Evolutionary conservation across 108 stramenopile species (phyloP).

Genomic region (Skeletonema tropicum): DNA sequence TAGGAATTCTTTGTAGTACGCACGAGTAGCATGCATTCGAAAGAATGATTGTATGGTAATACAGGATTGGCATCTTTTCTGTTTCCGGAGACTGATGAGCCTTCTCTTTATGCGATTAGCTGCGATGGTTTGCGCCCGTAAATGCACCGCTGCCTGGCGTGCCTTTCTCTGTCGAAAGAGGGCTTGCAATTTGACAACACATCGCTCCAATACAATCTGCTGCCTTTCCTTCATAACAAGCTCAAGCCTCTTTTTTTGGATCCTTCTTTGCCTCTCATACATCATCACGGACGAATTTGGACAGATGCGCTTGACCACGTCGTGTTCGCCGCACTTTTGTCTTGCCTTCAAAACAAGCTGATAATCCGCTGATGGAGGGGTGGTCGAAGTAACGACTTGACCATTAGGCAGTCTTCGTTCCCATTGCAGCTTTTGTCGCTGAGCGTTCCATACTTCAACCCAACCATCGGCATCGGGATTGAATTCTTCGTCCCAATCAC

Average conservation of each 20-base stretch:
- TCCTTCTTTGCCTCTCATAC: slow-evolving; percentile 21
- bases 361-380: slow-evolving; percentile 35
- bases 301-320: slow-evolving; percentile 23
- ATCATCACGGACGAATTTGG: slow-evolving; percentile 21
- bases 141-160: slow-evolving; percentile 1
- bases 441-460: slow-evolving; percentile 33
- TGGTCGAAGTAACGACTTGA: slow-evolving; percentile 13
- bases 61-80: slow-evolving; percentile 19
- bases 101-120: slow-evolving; percentile 42
- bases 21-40: slow-evolving; percentile 16
- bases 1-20: slow-evolving; percentile 20
- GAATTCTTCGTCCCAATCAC: slow-evolving; percentile 50
- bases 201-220: slow-evolving; percentile 21
- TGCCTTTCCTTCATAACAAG: slow-evolving; percentile 18
- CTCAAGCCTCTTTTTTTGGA: slow-evolving; percentile 13
- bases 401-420: slow-evolving; percentile 15
- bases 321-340: slow-evolving; percentile 7
- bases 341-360: slow-evolving; percentile 46
- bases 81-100: slow-evolving; percentile 17
- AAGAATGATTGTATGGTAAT: slow-evolving; percentile 33
- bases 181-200: slow-evolving; percentile 34
- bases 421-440: slow-evolving; percentile 31
- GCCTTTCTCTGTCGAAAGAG: slow-evolving; percentile 34
- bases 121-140: slow-evolving; percentile 19
- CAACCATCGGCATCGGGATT: slow-evolving; percentile 36